Base-by-base conservation (phyloP, 23 red algal genomes). In the Agarophyton chilense region DNA sequence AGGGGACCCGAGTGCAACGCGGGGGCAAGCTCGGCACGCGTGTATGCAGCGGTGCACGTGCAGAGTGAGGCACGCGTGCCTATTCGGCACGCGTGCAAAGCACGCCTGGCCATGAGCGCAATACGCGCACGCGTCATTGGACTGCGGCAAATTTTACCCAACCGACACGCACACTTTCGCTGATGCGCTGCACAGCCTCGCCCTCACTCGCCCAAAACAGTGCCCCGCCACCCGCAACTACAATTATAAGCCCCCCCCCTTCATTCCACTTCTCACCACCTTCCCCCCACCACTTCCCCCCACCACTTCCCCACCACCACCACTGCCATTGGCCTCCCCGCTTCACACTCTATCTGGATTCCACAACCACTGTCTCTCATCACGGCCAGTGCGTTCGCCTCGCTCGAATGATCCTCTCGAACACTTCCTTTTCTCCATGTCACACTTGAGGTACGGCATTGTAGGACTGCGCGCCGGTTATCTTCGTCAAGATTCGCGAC, bases 401-500 rank as follows among this genome's bases (percentile, higher is more conserved):
- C 26, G 10, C 64, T 10, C 68, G 68, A 25, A 74, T 74, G 68
- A 74, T 9, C 68, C n/a, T 10, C 43, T 25, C 19, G 19, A 1
- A 7, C 1, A 29, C 4, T 10, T 36, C 25, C 2, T 4, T 74
- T 3, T 74, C 68, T 74, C 68, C 68, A 74, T 74, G 77, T 79
- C 72, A 52, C 72, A 90, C 67, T 57, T 90, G 51, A 29, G 86
- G 26, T 90, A 90, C 43, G 86, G 86, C 70, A 63, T 70, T 26
- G 70, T 90, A 24, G 86, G 72, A 46, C 51, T 79, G 21, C 86
- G 86, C 0, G 86, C 73, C 12, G 86, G 86, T 24, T 90, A 79
- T 70, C 55, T 90, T 41, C 68, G 72, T 50, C 86, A 90, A 52
- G 86, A 90, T 61, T 71, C 68, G 52, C 86, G 72, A 17, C 86